phyloP scores from a whole-genome alignment of 441 rosid genomes.

The Arabidopsis lyrata region DNA sequence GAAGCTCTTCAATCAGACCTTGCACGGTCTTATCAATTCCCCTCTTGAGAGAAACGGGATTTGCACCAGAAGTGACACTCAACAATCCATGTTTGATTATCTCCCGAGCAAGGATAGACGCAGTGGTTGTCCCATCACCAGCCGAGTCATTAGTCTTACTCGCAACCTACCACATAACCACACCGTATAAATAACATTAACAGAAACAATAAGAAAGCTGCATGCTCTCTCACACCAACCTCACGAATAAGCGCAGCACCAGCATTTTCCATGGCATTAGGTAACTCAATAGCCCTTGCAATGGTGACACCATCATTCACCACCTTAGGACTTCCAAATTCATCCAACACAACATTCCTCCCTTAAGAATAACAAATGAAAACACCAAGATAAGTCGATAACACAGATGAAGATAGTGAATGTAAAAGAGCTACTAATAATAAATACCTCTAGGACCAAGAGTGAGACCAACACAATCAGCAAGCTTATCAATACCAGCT shows the following conservation, averaged over 20 bases:
- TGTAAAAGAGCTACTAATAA: neutral
- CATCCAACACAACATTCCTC: conserved; percentile 95
- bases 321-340: conserved; percentile 92
- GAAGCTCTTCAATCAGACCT: conserved; percentile 77
- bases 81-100: conserved; percentile 84
- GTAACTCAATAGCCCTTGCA: conserved; percentile 91
- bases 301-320: conserved; percentile 98
- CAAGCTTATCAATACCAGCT: conserved; percentile 92
- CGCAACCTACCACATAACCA: conserved; percentile 69
- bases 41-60: conserved; percentile 86
- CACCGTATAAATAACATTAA: neutral
- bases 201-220: neutral
- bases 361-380: conserved; percentile 53
- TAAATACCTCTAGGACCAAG: conserved; percentile 94
- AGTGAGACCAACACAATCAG: conserved; percentile 91
- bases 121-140: conserved; percentile 99
- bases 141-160: conserved; percentile 98
- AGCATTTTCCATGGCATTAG: conserved; percentile 95
- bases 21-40: conserved; percentile 93
- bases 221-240: conserved; percentile 52
- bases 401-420: neutral
- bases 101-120: conserved; percentile 90
- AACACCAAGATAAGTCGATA: conserved; percentile 8
- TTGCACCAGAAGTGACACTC: conserved; percentile 94
- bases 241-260: conserved; percentile 98